Evolutionary conservation across 805 yeast genomes (phyloP).

Genomic region (Ogataea angusta): DNA sequence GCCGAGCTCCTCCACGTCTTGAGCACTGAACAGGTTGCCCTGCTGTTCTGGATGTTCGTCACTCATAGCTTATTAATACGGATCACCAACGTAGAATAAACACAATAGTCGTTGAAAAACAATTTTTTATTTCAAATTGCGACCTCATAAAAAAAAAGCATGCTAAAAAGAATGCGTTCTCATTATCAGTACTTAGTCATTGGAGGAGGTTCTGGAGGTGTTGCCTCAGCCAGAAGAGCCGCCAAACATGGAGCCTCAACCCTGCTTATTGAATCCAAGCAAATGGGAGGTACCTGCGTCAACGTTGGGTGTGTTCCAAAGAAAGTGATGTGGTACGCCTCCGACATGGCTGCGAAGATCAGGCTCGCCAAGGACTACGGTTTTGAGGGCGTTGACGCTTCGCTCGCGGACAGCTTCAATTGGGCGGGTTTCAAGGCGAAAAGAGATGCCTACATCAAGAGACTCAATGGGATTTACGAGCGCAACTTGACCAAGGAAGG

Average conservation of each 20-base stretch:
- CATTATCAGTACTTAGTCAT: slow-evolving; percentile 91
- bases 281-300: slow-evolving; percentile 97
- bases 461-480: slow-evolving; percentile 92
- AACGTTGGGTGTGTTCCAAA: slow-evolving; percentile 99
- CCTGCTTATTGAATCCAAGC: slow-evolving; percentile 73
- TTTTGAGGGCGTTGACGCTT: slow-evolving; percentile 53
- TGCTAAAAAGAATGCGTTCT: slow-evolving; percentile 34
- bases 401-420: slow-evolving; percentile 61
- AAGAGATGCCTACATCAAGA: slow-evolving; percentile 85
- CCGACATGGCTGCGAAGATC: slow-evolving; percentile 77
- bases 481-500: slow-evolving; percentile 83
- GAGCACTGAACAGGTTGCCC: slow-evolving; percentile 19
- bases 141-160: slow-evolving; percentile 6
- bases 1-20: slow-evolving; percentile 23
- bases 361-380: slow-evolving; percentile 82
- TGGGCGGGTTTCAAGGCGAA: slow-evolving; percentile 81
- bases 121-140: not conserved
- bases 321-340: slow-evolving; percentile 98
- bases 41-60: slow-evolving; percentile 4
- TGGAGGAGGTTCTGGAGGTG: slow-evolving; percentile 99
- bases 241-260: slow-evolving; percentile 91
- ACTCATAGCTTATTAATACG: not conserved
- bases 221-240: slow-evolving; percentile 96
- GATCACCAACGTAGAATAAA: not conserved
- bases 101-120: not conserved